Evolutionary conservation across 1,139 yeast genomes (phyloP), one percentile per base, ranked within the genome.

Genomic region (Saccharomyces hybrid): DNA sequence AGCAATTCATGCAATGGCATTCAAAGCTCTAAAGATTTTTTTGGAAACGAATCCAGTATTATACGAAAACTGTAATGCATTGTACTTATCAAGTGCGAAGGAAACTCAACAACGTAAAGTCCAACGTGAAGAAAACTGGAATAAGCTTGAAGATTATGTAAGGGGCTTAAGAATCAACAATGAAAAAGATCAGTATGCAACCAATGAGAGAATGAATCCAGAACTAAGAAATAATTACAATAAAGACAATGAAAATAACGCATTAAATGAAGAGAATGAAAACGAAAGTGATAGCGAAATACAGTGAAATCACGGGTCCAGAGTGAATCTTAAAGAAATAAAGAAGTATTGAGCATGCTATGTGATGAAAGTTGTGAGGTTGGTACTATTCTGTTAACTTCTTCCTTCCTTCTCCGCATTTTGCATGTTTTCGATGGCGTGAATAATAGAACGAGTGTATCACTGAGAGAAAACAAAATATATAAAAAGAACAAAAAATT

Each of bases 41-140:
- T 84, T 91, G 87, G 98, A 93, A 67, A 88, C 95, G 56, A 91
- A 90, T 69, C 96, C 96, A 14, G 84, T 86, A 8, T 76, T 93
- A 48, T 95, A 89, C 71, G 97, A 91, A 68, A 95, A 90, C 68
- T 93, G 98, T 69, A 87, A 95, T 21, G 80, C 88, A 67, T 75
- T 89, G 62, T 91, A 91, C 71, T 86, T 89, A 60, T 65, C 67
- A 11, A 68, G 71, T 54, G 62, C 65, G 29, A 66, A 66, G 42
- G 71, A 68, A 54, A 66, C 69, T 21, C 69, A 67, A 54, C 66
- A 64, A 53, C 65, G 71, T 31, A 67, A 66, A 48, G 71, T 70
- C 47, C 78, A 83, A 50, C 78, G 93, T 62, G 80, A 79, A 61
- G 86, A 83, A 63, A 88, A 84, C 59, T 88, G 96, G 96, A 80